Percentiles rank a stretch among this genome's conserved stretches.
phyloP scores from a whole-genome alignment of 176 grass and related monocot genomes.

The Oryza nivara region DNA sequence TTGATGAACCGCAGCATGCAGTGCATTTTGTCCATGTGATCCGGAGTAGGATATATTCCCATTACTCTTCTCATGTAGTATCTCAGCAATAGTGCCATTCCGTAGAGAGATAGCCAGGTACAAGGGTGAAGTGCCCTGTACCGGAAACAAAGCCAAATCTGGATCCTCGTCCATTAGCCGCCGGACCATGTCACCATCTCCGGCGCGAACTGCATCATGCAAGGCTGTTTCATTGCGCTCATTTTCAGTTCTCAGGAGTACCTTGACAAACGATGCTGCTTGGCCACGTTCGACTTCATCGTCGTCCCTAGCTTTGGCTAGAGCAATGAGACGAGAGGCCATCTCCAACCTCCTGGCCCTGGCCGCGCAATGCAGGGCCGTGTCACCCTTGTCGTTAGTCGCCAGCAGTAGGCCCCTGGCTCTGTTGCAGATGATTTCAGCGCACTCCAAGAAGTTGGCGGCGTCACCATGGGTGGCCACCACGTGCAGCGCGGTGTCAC shows the following conservation, averaged over 20 bases:
- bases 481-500: too few relatives aligned
- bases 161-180: neutral
- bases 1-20: too few relatives aligned
- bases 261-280: neutral
- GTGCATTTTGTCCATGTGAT: too few relatives aligned
- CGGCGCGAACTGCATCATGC: neutral
- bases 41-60: too few relatives aligned
- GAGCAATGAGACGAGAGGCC: neutral
- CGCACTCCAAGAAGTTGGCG: too few relatives aligned
- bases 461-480: too few relatives aligned
- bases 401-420: too few relatives aligned
- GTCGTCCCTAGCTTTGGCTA: neutral
- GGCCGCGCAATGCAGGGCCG: neutral
- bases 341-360: neutral
- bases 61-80: too few relatives aligned
- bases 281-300: too few relatives aligned
- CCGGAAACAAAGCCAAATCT: neutral
- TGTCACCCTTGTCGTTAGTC: neutral
- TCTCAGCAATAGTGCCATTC: too few relatives aligned
- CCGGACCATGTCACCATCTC: neutral
- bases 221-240: neutral
- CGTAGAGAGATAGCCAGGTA: neutral
- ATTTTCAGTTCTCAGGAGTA: neutral
- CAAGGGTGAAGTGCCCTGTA: neutral
- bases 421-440: too few relatives aligned